phyloP scores from a whole-genome alignment of 768 basidiomycete genomes.

The Phylloporus sp. region DNA sequence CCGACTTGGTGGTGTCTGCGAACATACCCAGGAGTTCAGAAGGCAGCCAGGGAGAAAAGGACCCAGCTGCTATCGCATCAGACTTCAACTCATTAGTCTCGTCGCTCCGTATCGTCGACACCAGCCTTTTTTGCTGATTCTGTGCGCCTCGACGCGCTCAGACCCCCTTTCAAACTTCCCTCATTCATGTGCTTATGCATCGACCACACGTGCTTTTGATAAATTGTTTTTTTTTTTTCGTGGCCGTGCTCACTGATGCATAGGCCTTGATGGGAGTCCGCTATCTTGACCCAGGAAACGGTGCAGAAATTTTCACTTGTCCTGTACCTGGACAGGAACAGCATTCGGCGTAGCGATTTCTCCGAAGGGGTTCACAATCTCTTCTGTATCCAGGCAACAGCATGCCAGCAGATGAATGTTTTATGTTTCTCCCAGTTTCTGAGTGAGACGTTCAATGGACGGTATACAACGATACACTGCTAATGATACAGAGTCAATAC shows the following conservation, averaged over 20 bases:
- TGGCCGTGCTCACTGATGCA: too few relatives aligned
- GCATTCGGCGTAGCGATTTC: neutral
- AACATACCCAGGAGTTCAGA: conserved; percentile 61
- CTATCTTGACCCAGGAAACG: neutral
- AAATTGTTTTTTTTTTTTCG: too few relatives aligned
- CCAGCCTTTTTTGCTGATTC: conserved; percentile 58
- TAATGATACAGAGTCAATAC: conserved; percentile 12
- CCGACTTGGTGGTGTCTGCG: conserved; percentile 81
- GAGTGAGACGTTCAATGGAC: neutral
- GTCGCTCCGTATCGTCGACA: conserved; percentile 65
- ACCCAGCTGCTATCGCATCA: conserved; percentile 28
- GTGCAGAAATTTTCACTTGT: neutral
- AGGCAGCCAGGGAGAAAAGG: conserved; percentile 31
- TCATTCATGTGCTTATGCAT: neutral
- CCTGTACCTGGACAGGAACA: neutral
- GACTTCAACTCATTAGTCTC: conserved; percentile 52
- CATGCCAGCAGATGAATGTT: neutral
- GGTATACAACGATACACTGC: conserved; percentile 13
- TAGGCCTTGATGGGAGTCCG: neutral
- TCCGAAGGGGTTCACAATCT: neutral
- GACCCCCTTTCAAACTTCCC: neutral
- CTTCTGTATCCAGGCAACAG: neutral
- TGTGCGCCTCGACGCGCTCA: neutral
- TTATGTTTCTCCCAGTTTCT: neutral
- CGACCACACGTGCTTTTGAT: neutral